Percentiles rank a stretch among this genome's conserved stretches.
phyloP scores from a whole-genome alignment of 306 rosid genomes.

The Pterocarpus santalinus region DNA sequence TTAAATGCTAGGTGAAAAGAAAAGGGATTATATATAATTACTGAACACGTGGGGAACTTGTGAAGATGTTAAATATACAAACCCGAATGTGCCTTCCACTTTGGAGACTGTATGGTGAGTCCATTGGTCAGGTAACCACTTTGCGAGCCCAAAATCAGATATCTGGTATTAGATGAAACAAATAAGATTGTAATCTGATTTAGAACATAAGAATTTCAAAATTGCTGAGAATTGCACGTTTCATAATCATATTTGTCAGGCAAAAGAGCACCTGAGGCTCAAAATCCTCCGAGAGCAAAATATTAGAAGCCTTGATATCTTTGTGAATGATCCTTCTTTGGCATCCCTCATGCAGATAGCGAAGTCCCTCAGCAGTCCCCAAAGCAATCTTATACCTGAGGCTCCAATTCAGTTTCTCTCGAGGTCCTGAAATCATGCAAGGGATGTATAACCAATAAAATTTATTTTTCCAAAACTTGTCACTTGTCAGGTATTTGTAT shows the following conservation, averaged over 20 bases:
- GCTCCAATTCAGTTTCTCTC: slow-evolving; percentile 84
- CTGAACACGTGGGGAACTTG: slow-evolving; percentile 4
- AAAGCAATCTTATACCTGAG: slow-evolving; percentile 74
- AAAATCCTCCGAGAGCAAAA: slow-evolving; percentile 86
- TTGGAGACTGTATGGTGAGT: slow-evolving; percentile 91
- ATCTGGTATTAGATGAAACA: slow-evolving; percentile 61
- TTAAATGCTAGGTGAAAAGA: slow-evolving; percentile 19
- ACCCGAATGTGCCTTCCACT: slow-evolving; percentile 99
- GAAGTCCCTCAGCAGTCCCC: slow-evolving; percentile 92
- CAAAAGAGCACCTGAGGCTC: slow-evolving; percentile 80
- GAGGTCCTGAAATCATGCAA: slow-evolving; percentile 62
- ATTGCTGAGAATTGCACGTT: neutral
- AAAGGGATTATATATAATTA: neutral
- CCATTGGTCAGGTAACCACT: slow-evolving; percentile 99
- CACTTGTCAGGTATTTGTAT: neutral
- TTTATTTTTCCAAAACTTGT: slow-evolving; percentile 17
- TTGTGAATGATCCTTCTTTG: slow-evolving; percentile 97
- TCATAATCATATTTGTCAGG: slow-evolving; percentile 20
- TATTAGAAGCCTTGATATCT: slow-evolving; percentile 97
- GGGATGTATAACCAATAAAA: neutral
- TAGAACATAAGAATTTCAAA: slow-evolving; percentile 24
- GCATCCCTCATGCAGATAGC: slow-evolving; percentile 90
- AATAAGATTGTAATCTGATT: slow-evolving; percentile 23
- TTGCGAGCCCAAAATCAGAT: slow-evolving; percentile 96
- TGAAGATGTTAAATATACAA: slow-evolving; percentile 49